Conservation (phyloP, 768 basidiomycete genomes). For the Trametes gibbosa region DNA sequence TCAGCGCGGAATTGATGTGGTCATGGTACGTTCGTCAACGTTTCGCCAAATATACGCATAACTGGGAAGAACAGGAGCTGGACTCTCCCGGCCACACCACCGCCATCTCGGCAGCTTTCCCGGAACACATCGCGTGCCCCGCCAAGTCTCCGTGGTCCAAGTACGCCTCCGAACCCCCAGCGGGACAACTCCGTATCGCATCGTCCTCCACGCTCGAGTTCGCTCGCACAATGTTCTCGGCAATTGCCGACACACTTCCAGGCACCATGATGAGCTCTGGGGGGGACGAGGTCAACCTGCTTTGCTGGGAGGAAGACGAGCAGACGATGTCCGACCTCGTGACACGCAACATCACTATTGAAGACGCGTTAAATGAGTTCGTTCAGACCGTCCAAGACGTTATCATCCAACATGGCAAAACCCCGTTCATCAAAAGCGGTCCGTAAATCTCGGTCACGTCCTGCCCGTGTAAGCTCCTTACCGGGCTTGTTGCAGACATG, state of each 20-base stretch:
- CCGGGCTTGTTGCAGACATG: constrained; percentile 26
- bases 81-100: constrained; percentile 85
- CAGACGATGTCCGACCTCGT: constrained; percentile 55
- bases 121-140: constrained; percentile 72
- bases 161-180: constrained; percentile 72
- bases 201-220: constrained; percentile 59
- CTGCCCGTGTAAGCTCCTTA: neutral
- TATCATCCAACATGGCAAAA: constrained; percentile 58
- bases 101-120: constrained; percentile 58
- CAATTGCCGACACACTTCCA: constrained; percentile 50
- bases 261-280: constrained; percentile 74
- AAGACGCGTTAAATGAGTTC: constrained; percentile 64
- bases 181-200: constrained; percentile 79
- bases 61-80: constrained; percentile 51
- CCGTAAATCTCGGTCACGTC: neutral
- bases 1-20: constrained; percentile 73
- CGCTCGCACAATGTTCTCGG: constrained; percentile 48
- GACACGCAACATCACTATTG: constrained; percentile 49
- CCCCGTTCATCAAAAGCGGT: constrained; percentile 83
- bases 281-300: constrained; percentile 75
- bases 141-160: constrained; percentile 52
- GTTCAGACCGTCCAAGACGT: constrained; percentile 56
- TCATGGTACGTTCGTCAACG: constrained; percentile 38
- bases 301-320: constrained; percentile 63
- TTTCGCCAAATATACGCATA: too few relatives aligned